Base-by-base conservation (phyloP, 495 filamentous ascomycete species). In the Penicillium argentinense region DNA sequence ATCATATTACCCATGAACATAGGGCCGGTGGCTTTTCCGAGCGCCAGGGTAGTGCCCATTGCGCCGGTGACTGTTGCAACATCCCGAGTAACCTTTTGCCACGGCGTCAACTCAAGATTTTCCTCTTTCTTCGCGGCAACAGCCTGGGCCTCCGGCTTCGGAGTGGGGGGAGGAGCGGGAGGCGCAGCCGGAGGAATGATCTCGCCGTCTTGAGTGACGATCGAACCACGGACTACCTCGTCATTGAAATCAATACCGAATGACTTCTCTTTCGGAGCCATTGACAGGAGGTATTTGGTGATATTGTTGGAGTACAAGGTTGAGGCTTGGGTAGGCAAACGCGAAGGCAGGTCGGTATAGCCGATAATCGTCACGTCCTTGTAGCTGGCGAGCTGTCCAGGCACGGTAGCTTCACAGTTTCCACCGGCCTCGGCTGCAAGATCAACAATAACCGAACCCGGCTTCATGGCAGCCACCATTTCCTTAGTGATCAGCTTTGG, bases 241-340 rank as follows among this genome's bases (percentile, higher is more conserved):
- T 92, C 88, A 9, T 76, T 78, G 47, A 91, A 66, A 45, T 91
- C 86, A 34, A 92, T 65, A 0, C 85, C 85, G 51, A 85, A 91
- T 19, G 82, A 75, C 47, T 85, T 87, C 0, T 88, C 83, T 53
- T 84, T 72, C 2, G 87, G 85, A 8, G 81, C 68, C 75, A 92
- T 87, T 2, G 87, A 90, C 22, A 92, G 73, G 7, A 92, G 76
- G 53, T 84, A 85, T 60, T 90, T 91, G 47, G 82, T 88, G 55
- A 92, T 88, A 54, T 92, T 92, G 74, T 92, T 92, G 13, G 85
- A 89, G 67, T 90, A 92, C 18, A 92, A 67, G 1, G 87, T 89
- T 4, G 86, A 90, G 0, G 86, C 84, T 56, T 92, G 88, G 17
- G 87, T 91, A 0, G 88, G 86, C 6, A 92, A 73, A 14, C 86